Evolutionary conservation across 2,329 filamentous ascomycete genomes (phyloP), one percentile per base, ranked within the genome.

Genomic region (Gnomoniopsis sp.): DNA sequence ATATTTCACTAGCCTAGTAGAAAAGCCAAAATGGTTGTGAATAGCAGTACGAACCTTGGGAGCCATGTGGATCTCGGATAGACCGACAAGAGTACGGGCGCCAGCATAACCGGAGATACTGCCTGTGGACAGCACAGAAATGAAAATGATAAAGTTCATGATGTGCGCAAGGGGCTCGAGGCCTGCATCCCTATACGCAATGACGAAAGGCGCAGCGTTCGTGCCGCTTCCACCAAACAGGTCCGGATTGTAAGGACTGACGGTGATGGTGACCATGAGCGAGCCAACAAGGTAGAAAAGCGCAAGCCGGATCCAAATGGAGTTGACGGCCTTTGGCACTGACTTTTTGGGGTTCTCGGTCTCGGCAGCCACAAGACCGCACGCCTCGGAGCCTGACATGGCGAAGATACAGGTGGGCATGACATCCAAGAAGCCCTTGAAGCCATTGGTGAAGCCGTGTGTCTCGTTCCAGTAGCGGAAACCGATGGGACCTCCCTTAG

Each of bases 381-480:
- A 67, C 60, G 74, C 76, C 59, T 79, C 77, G 1, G 73, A 73
- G 7, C 76, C 76, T 6, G 74, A 77, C 65, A 84, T 85, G 30
- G 82, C 79, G 67, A 85, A 85, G 15, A 78, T 62, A 34, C 61
- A 62, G 8, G 61, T 62, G 30, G 82, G 60, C 64, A 85, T 78
- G n/a, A 84, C 80, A 15, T 75, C 74, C 65, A 83, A 83, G 66
- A 85, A 80, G 3, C 76, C 76, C 58, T 75, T 77, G 70, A 78
- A 77, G 52, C 75, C 75, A 58, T 79, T 68, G 2, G 70, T 75
- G 61, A 78, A 78, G 8, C 64, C 43, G 33, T 75, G 67, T 44
- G 65, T 67, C 11, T 65, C 60, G 62, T 75, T 73, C 77, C 77
- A 79, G 67, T 78, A 79, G 3, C 71, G 68, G 67, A 79, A 79